These are phyloP conservation scores for Solanum corneliomulleri DNA, from an alignment of 257 asterid species.

Conservation along the genomic window DNA sequence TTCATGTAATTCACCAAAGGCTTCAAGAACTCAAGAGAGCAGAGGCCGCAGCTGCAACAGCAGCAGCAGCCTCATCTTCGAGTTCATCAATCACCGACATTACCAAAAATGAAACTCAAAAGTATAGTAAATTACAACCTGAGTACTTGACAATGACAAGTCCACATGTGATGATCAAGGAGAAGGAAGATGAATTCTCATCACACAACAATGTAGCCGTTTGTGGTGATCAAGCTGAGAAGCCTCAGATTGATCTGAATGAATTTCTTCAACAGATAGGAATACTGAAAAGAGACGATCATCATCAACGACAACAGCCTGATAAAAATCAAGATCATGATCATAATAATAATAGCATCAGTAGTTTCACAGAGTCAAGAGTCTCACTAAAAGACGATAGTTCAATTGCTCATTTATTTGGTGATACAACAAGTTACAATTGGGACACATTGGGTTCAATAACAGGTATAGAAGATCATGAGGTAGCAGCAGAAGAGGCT, in stretches of 20 bases:
- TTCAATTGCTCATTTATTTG: slow-evolving; percentile 14
- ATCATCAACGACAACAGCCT: slow-evolving; percentile 4
- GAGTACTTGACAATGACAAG: background rate
- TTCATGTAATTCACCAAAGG: slow-evolving; percentile 78
- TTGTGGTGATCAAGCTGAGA: slow-evolving; percentile 18
- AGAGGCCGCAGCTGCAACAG: slow-evolving; percentile 17
- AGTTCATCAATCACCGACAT: slow-evolving; percentile 31
- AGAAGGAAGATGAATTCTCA: slow-evolving; percentile 24
- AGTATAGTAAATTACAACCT: slow-evolving; percentile 14
- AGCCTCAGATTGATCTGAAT: slow-evolving; percentile 89
- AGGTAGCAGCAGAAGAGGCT: slow-evolving; percentile 17
- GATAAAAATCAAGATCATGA: slow-evolving; percentile 2
- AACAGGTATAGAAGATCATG: slow-evolving; percentile 42
- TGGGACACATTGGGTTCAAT: slow-evolving; percentile 69
- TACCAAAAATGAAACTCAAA: slow-evolving; percentile 18
- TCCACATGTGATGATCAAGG: slow-evolving; percentile 3
- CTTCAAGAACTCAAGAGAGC: slow-evolving; percentile 78
- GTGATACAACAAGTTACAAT: slow-evolving; percentile 38
- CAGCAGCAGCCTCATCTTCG: slow-evolving; percentile 29
- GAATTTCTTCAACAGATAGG: slow-evolving; percentile 90
- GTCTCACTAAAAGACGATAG: slow-evolving; percentile 13
- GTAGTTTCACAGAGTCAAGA: slow-evolving; percentile 22
- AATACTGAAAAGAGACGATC: slow-evolving; percentile 47
- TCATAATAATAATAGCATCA: background rate
- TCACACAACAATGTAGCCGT: slow-evolving; percentile 11